These are phyloP conservation scores for Russula earlei DNA, from an alignment of 768 basidiomycete genomes.

Conservation along the genomic window DNA sequence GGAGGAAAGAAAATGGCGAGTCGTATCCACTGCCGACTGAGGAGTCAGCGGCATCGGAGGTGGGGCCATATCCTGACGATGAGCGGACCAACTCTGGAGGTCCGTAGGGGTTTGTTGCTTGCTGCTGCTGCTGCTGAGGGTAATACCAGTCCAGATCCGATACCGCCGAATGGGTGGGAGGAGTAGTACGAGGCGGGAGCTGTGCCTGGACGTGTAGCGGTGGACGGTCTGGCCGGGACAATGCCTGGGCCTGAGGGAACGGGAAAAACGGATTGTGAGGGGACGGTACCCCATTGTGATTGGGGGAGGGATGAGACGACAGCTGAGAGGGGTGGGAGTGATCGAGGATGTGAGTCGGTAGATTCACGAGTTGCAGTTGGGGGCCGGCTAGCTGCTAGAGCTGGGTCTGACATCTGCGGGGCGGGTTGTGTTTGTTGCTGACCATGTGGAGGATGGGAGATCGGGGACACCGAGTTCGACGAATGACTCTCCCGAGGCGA, in stretches of 20 bases:
- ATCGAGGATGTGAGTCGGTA: constrained; percentile 31
- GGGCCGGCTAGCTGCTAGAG: constrained; percentile 43
- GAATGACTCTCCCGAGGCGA: constrained; percentile 41
- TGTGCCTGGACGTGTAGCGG: constrained; percentile 58
- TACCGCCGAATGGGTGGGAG: constrained; percentile 32
- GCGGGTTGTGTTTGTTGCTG: constrained; percentile 21
- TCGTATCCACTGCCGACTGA: constrained; percentile 33
- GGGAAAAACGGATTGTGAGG: constrained; percentile 43
- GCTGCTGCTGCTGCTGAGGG: constrained; percentile 8
- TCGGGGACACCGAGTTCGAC: constrained; percentile 36
- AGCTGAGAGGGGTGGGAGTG: constrained; percentile 66
- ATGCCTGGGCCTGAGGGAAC: constrained; percentile 46
- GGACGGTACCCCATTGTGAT: constrained; percentile 19
- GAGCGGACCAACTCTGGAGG: constrained; percentile 30
- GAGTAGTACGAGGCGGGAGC: constrained; percentile 59
- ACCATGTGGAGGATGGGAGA: constrained; percentile 21
- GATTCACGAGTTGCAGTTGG: constrained; percentile 41
- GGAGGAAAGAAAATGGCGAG: constrained; percentile 75
- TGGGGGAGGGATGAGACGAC: constrained; percentile 56
- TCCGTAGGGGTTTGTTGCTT: constrained; percentile 25
- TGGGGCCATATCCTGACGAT: constrained; percentile 25
- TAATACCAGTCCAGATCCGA: constrained; percentile 38
- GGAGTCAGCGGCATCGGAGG: constrained; percentile 25
- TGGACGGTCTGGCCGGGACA: constrained; percentile 44
- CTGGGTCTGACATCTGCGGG: constrained; percentile 33